Evolutionary conservation across 805 yeast genomes (phyloP).

Genomic region (Grigorovia jiainica): DNA sequence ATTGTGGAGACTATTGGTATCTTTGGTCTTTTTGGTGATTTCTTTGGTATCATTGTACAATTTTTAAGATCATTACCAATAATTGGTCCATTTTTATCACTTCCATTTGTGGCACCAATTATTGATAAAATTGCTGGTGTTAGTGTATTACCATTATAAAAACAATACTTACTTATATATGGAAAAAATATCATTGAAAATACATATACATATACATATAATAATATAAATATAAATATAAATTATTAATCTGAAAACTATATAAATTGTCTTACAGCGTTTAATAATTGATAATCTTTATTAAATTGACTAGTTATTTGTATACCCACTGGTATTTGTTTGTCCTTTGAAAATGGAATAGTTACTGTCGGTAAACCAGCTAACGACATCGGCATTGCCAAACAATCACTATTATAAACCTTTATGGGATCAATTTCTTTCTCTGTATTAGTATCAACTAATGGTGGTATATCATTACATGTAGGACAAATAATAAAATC

Average conservation of each 20-base stretch:
- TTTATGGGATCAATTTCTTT: conserved; percentile 40
- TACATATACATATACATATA: neutral
- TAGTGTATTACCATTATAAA: conserved; percentile 54
- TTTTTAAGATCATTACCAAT: conserved; percentile 81
- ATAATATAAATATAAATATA: neutral
- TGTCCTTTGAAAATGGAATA: conserved; percentile 45
- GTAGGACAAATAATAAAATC: conserved; percentile 76
- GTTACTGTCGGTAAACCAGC: conserved; percentile 86
- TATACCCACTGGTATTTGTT: conserved; percentile 43
- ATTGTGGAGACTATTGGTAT: conserved; percentile 82
- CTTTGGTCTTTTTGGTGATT: conserved; percentile 83
- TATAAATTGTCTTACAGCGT: conserved; percentile 17
- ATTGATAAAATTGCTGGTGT: conserved; percentile 58
- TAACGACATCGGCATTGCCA: conserved; percentile 83
- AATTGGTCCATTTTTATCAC: conserved; percentile 75
- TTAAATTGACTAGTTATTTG: conserved; percentile 86
- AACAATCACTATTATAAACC: conserved; percentile 69
- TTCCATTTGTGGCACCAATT: conserved; percentile 74
- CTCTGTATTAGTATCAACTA: conserved; percentile 26
- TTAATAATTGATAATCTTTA: conserved; percentile 56
- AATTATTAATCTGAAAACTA: neutral
- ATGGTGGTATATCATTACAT: conserved; percentile 47
- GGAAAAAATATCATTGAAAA: no score
- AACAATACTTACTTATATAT: no score
- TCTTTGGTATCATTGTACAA: conserved; percentile 79